phyloP scores from a whole-genome alignment of 2,329 filamentous ascomycete genomes.

The Aureobasidium musti region DNA sequence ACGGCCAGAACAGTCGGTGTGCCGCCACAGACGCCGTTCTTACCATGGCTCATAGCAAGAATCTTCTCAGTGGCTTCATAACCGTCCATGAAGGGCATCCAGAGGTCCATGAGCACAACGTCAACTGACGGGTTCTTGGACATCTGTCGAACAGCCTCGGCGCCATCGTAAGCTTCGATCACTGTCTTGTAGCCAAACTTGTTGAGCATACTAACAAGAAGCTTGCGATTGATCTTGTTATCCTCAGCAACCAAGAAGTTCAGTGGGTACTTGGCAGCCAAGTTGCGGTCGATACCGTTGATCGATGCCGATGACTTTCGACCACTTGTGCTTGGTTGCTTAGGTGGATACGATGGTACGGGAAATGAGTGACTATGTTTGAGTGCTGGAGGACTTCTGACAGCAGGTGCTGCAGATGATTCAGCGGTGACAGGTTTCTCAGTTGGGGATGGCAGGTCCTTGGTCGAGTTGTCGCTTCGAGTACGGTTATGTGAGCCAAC shows the following conservation, averaged over 20 bases:
- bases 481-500: not conserved
- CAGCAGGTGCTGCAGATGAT: conserved; percentile 27
- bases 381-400: conserved; percentile 12
- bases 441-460: conserved; percentile 1
- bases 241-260: conserved; percentile 72
- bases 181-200: conserved; percentile 67
- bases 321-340: conserved; percentile 30
- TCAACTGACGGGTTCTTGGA: conserved; percentile 51
- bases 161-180: conserved; percentile 67
- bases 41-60: conserved; percentile 50
- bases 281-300: conserved; percentile 54
- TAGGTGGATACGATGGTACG: conserved; percentile 30
- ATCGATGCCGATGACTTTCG: conserved; percentile 37
- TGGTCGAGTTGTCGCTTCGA: conserved; percentile 1
- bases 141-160: conserved; percentile 66
- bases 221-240: conserved; percentile 69
- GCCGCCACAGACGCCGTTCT: conserved; percentile 29
- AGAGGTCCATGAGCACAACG: conserved; percentile 71
- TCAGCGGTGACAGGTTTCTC: not conserved
- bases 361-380: conserved; percentile 10
- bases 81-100: conserved; percentile 75
- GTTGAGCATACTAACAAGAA: conserved; percentile 65
- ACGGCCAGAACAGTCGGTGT: conserved; percentile 60
- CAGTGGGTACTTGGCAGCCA: conserved; percentile 62
- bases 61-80: conserved; percentile 68